A percentile compares a stretch with the other conserved stretches of the same genome.
Conservation (phyloP, 2,329 filamentous ascomycete species). For the Emmonsia crescens region DNA sequence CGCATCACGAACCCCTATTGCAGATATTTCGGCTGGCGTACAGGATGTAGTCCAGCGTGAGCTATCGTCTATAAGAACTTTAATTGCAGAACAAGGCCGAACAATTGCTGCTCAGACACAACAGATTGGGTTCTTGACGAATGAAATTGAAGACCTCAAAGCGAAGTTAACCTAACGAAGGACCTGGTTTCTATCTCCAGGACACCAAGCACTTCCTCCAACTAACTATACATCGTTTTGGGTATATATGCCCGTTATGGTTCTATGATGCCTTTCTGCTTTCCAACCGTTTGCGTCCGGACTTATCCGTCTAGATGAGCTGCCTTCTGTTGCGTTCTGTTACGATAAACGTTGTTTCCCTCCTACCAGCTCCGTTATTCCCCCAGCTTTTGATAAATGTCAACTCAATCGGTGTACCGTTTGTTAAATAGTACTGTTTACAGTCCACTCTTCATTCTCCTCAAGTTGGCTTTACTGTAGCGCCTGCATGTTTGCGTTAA, state of each 20-base stretch:
- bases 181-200: not conserved
- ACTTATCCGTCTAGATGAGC: not conserved
- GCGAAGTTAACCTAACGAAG: constrained; percentile 40
- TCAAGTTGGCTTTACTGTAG: not conserved
- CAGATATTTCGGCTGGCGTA: constrained; percentile 19
- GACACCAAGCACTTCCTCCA: not conserved
- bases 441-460: not conserved
- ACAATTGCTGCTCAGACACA: constrained; percentile 67
- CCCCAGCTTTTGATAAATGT: not conserved
- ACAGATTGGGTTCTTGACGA: constrained; percentile 58
- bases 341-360: not conserved
- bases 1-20: not conserved
- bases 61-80: constrained; percentile 63
- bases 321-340: not conserved
- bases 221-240: not conserved
- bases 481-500: no score
- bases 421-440: not conserved
- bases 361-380: not conserved
- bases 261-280: not conserved
- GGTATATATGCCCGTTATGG: not conserved
- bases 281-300: not conserved
- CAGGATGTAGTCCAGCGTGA: constrained; percentile 51
- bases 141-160: constrained; percentile 73
- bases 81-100: constrained; percentile 66
- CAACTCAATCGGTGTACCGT: not conserved